phyloP scores from a whole-genome alignment of 257 asterid species.

The Apocynum venetum region DNA sequence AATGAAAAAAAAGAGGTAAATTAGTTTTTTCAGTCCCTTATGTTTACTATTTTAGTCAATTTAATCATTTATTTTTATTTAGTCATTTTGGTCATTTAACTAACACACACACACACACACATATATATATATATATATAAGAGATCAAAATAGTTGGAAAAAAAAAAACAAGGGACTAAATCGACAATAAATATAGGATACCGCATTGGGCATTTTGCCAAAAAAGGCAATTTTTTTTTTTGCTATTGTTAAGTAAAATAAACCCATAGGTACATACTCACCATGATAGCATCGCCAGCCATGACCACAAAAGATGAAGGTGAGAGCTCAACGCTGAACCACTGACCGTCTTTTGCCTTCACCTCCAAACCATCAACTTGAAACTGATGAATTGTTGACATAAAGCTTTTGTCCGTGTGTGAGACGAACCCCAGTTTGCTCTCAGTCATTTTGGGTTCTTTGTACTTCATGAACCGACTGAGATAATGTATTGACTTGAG shows the following conservation, averaged over 20 bases:
- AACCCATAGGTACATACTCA: constrained; percentile 6
- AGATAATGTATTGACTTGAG: constrained; percentile 39
- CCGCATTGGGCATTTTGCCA: too few species aligned
- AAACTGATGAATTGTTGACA: constrained; percentile 71
- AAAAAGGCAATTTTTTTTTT: too few species aligned
- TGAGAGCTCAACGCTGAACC: constrained; percentile 53
- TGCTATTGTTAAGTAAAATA: too few species aligned
- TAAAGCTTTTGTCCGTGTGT: constrained; percentile 74
- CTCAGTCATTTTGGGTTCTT: constrained; percentile 36
- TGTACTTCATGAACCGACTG: constrained; percentile 59
- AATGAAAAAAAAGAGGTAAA: too few species aligned
- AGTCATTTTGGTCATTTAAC: too few species aligned
- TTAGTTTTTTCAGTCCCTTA: too few species aligned
- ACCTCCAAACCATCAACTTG: constrained; percentile 62
- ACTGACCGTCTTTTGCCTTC: constrained; percentile 55
- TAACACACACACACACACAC: too few species aligned
- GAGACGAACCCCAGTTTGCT: constrained; percentile 51
- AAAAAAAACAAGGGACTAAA: too few species aligned
- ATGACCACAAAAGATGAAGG: constrained; percentile 59
- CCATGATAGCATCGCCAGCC: constrained; percentile 87
- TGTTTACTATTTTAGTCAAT: too few species aligned
- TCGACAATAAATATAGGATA: too few species aligned
- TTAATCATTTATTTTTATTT: too few species aligned
- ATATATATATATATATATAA: too few species aligned
- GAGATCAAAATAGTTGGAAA: background rate